Evolutionary conservation across 495 filamentous ascomycete genomes (phyloP).

Genomic region (Aspergillus kassunensis): DNA sequence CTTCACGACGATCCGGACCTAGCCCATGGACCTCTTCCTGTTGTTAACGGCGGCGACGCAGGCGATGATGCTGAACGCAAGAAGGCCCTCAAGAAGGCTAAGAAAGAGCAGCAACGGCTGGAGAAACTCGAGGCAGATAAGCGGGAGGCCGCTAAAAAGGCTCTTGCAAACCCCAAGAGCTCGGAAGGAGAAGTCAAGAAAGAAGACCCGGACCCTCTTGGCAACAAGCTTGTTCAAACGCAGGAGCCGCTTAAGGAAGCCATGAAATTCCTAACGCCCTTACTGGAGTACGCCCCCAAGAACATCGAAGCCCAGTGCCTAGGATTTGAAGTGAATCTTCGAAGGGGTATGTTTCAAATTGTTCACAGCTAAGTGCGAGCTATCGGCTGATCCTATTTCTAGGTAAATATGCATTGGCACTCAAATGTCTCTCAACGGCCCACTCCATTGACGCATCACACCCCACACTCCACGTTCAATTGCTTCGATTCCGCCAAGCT

Average conservation of each 20-base stretch:
- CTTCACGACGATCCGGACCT: conserved; percentile 74
- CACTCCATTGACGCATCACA: conserved; percentile 63
- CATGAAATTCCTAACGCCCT: conserved; percentile 75
- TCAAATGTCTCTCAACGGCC: conserved; percentile 78
- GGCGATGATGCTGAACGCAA: conserved; percentile 71
- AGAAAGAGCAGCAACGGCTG: conserved; percentile 79
- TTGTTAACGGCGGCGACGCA: conserved; percentile 50
- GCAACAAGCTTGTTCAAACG: conserved; percentile 70
- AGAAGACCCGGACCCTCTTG: conserved; percentile 84
- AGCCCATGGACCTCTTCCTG: conserved; percentile 49
- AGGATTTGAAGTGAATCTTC: conserved; percentile 84
- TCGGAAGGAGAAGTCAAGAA: conserved; percentile 59
- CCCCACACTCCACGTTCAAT: conserved; percentile 74
- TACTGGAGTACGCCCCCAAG: conserved; percentile 79
- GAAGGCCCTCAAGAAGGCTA: conserved; percentile 94
- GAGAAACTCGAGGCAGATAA: conserved; percentile 81
- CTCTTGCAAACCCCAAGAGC: conserved; percentile 49
- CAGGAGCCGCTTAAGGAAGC: conserved; percentile 79
- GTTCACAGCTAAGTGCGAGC: neutral
- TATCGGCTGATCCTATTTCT: neutral
- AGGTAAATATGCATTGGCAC: conserved; percentile 81
- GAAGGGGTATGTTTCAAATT: conserved; percentile 58
- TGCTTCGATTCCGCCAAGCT: conserved; percentile 62
- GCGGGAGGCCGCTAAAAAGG: conserved; percentile 51
- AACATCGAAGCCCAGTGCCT: conserved; percentile 76